Percentiles rank a stretch among this genome's conserved stretches.
These are phyloP conservation scores for Globisporangium middletonii DNA, from an alignment of 352 stramenopile genomes.

Conservation along the genomic window DNA sequence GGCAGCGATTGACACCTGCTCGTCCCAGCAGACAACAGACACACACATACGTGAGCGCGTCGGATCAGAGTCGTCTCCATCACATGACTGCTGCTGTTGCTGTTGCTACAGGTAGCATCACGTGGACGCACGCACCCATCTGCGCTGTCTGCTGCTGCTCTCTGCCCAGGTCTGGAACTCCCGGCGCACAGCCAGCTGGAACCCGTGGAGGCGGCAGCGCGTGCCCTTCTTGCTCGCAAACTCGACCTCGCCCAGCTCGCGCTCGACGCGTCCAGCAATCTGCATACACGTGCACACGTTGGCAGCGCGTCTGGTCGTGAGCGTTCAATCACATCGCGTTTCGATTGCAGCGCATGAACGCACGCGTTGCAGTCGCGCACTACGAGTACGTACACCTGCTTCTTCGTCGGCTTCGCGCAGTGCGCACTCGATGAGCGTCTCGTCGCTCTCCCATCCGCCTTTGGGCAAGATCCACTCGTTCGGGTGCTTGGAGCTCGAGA, in stretches of 20 bases:
- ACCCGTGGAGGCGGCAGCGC: conserved; percentile 45
- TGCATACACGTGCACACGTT: conserved; percentile 8
- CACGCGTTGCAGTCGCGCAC: background rate
- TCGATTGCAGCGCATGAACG: background rate
- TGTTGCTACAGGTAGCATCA: background rate
- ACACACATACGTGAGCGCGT: too few species aligned
- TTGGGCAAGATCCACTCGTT: conserved; percentile 96
- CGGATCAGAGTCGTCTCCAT: too few species aligned
- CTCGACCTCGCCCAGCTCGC: conserved; percentile 34
- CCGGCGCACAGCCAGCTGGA: conserved; percentile 22
- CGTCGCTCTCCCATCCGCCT: conserved; percentile 94
- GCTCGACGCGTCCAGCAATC: conserved; percentile 35
- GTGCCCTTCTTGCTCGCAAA: conserved; percentile 46
- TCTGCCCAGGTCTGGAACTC: conserved; percentile 59
- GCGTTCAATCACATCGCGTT: background rate
- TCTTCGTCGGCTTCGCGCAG: conserved; percentile 93
- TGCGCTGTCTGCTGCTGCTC: conserved; percentile 27
- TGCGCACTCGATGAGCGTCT: conserved; percentile 88
- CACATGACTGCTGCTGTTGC: background rate
- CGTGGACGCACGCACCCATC: conserved; percentile 47
- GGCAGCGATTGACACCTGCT: conserved; percentile 27
- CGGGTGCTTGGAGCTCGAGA: conserved; percentile 84
- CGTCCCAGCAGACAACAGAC: background rate
- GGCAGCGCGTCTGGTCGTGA: background rate
- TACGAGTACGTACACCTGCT: conserved; percentile 54